Conservation (phyloP, 306 rosid species). For the Oemleria cerasiformis region DNA sequence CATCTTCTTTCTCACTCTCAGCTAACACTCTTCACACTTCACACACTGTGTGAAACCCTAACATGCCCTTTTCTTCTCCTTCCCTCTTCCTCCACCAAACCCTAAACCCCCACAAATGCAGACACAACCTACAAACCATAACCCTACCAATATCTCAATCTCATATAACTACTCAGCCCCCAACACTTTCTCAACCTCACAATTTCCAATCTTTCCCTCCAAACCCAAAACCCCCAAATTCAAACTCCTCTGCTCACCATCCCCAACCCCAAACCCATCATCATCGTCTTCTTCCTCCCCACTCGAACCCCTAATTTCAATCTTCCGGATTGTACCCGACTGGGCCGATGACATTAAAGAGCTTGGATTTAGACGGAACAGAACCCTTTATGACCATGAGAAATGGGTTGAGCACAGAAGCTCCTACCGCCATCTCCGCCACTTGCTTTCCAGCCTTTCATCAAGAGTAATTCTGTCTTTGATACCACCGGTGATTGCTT, state of each 20-base stretch:
- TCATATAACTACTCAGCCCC: slow-evolving; percentile 43
- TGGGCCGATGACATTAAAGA: slow-evolving; percentile 77
- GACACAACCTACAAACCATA: slow-evolving; percentile 31
- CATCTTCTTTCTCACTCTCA: background rate
- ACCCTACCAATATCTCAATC: slow-evolving; percentile 30
- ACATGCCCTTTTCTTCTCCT: slow-evolving; percentile 28
- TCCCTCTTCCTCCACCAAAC: slow-evolving; percentile 12
- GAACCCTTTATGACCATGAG: slow-evolving; percentile 56
- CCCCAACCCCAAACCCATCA: slow-evolving; percentile 17
- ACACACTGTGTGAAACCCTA: slow-evolving; percentile 13
- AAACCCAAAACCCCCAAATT: slow-evolving; percentile 25
- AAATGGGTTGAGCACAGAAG: slow-evolving; percentile 71
- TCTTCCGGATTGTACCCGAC: slow-evolving; percentile 54
- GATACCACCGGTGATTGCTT: slow-evolving; percentile 64
- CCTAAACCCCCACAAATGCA: slow-evolving; percentile 39
- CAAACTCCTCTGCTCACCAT: slow-evolving; percentile 24
- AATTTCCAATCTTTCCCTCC: slow-evolving; percentile 19
- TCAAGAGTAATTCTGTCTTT: slow-evolving; percentile 78
- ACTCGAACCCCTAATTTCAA: slow-evolving; percentile 26
- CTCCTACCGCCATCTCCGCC: slow-evolving; percentile 86
- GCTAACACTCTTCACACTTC: slow-evolving; percentile 4
- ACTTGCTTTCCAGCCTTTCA: slow-evolving; percentile 64
- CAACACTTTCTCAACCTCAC: slow-evolving; percentile 21
- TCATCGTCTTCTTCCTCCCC: slow-evolving; percentile 21
- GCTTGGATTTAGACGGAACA: slow-evolving; percentile 58